These are phyloP conservation scores for Aspergillus fumigatiaffinis DNA, from an alignment of 2,329 filamentous ascomycete genomes.

Conservation along the genomic window DNA sequence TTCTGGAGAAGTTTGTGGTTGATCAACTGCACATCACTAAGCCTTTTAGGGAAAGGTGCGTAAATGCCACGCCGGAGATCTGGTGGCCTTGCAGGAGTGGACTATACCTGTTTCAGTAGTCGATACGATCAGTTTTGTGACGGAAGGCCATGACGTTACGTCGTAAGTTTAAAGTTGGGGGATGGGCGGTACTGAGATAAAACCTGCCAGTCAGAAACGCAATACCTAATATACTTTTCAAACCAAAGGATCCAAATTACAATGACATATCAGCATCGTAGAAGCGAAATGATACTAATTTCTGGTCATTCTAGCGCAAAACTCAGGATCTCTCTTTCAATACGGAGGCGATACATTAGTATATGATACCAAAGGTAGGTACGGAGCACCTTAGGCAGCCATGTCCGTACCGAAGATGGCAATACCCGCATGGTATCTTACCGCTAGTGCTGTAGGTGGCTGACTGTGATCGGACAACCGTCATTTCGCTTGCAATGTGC, in stretches of 20 bases:
- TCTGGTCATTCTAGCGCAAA: not conserved
- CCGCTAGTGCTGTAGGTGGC: not conserved
- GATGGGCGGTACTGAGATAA: not conserved
- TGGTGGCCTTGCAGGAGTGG: conserved; percentile 6
- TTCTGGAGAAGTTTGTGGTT: conserved; percentile 11
- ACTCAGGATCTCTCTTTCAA: not conserved
- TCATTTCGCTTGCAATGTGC: not conserved
- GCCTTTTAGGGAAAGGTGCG: conserved; percentile 6
- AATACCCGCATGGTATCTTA: not conserved
- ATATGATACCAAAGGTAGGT: too few relatives aligned
- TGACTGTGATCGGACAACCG: not conserved
- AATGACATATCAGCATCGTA: not conserved
- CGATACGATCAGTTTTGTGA: conserved; percentile 9
- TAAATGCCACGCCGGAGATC: conserved; percentile 18
- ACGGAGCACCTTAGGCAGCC: not conserved
- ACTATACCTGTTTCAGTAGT: conserved; percentile 6
- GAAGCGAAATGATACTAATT: not conserved
- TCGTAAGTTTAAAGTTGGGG: not conserved
- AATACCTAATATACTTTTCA: not conserved
- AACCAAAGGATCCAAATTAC: not conserved
- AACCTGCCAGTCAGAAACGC: not conserved
- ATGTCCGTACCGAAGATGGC: not conserved
- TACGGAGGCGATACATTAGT: not conserved
- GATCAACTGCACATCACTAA: conserved; percentile 10
- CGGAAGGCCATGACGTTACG: not conserved